A percentile compares a stretch with the other conserved stretches of the same genome.
phyloP scores from a whole-genome alignment of 2,329 filamentous ascomycete genomes.

The Microdochium trichocladiopsis region DNA sequence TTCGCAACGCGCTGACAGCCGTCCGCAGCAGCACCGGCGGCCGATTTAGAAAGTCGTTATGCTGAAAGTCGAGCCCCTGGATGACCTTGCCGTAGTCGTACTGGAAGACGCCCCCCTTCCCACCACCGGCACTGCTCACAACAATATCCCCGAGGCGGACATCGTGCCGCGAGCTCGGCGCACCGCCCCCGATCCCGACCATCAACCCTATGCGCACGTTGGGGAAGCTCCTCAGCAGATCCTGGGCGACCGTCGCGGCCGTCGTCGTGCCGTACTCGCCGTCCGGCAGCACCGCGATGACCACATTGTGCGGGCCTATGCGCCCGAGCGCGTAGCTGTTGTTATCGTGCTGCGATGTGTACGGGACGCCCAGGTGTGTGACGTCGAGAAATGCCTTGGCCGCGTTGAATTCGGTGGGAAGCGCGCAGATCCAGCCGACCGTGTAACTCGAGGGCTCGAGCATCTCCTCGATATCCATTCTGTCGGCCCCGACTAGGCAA shows the following conservation, averaged over 20 bases:
- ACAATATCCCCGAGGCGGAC: slow-evolving; percentile 24
- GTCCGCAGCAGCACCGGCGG: slow-evolving; percentile 1
- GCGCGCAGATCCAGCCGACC: slow-evolving; percentile 37
- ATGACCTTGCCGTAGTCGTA: slow-evolving; percentile 22
- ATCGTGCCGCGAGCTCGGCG: slow-evolving; percentile 17
- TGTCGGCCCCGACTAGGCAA: too few relatives aligned
- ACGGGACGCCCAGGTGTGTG: slow-evolving; percentile 16
- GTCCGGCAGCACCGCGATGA: slow-evolving; percentile 19
- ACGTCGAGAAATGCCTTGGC: slow-evolving; percentile 31
- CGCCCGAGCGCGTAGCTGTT: slow-evolving; percentile 21
- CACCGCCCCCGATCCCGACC: slow-evolving; percentile 24
- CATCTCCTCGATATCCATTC: too few relatives aligned
- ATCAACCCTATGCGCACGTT: slow-evolving; percentile 18
- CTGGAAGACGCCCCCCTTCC: slow-evolving; percentile 17
- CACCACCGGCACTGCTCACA: slow-evolving; percentile 14
- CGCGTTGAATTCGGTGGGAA: slow-evolving; percentile 26
- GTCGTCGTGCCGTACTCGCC: slow-evolving; percentile 14
- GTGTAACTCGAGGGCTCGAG: too few relatives aligned
- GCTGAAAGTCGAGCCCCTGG: slow-evolving; percentile 9
- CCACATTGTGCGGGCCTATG: slow-evolving; percentile 25
- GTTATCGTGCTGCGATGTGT: slow-evolving; percentile 15
- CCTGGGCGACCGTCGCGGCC: slow-evolving; percentile 14
- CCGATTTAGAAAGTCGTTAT: slow-evolving; percentile 5
- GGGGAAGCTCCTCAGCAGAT: slow-evolving; percentile 18
- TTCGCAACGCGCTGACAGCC: slow-evolving; percentile 16